Evolutionary conservation across 306 rosid genomes (phyloP).

Genomic region (Cucurbita moschata): DNA sequence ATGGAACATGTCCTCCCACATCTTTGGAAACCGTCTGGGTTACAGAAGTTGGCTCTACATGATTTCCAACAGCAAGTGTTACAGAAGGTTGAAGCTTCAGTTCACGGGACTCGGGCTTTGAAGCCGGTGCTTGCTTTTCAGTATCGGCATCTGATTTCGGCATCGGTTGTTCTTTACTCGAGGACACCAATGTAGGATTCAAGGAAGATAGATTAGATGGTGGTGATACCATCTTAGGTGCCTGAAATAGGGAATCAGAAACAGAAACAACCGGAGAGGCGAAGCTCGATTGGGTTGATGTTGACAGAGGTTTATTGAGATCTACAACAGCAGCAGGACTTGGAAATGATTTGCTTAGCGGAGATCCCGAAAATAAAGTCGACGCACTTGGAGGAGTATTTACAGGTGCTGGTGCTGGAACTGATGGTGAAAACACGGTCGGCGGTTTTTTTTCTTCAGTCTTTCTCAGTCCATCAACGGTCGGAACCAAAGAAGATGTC

Average conservation of each 20-base stretch:
- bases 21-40: constrained; percentile 11
- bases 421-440: constrained; percentile 20
- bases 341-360: neutral
- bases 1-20: constrained; percentile 15
- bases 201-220: constrained; percentile 11
- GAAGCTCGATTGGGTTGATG: constrained; percentile 1
- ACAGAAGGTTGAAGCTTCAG: constrained; percentile 21
- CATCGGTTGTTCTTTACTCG: constrained; percentile 22
- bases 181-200: constrained; percentile 20
- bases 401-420: constrained; percentile 12
- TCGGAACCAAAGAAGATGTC: constrained; percentile 13
- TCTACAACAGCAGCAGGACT: neutral
- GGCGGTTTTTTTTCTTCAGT: constrained; percentile 16
- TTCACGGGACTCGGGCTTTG: constrained; percentile 20
- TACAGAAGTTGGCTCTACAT: constrained; percentile 13
- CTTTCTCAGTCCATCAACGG: constrained; percentile 18
- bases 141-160: constrained; percentile 21
- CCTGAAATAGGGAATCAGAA: constrained; percentile 9
- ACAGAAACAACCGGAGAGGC: constrained; percentile 13
- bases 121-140: constrained; percentile 16
- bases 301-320: neutral
- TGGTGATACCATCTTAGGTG: constrained; percentile 13
- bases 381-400: neutral
- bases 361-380: neutral
- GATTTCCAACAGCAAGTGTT: constrained; percentile 9